Conservation (phyloP, 768 basidiomycete species). For the Lactarius psammicola region DNA sequence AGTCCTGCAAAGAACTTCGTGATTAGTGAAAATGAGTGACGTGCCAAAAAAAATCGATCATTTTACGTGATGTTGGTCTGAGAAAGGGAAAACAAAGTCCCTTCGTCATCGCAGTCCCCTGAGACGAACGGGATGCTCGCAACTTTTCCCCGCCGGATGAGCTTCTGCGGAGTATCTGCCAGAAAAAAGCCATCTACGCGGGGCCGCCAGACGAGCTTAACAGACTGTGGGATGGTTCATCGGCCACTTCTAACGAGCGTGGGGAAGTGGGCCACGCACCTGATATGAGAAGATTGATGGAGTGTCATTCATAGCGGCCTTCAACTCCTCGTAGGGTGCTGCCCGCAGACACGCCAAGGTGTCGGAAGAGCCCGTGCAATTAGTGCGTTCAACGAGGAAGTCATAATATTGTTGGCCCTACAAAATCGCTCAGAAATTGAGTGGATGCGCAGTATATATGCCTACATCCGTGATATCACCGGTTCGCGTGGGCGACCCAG, state of each 20-base stretch:
- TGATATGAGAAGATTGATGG: conserved; percentile 36
- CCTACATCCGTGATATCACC: conserved; percentile 34
- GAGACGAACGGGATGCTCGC: conserved; percentile 31
- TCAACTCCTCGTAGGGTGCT: conserved; percentile 36
- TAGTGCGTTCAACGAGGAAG: conserved; percentile 38
- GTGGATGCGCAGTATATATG: conserved; percentile 33
- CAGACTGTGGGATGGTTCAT: conserved; percentile 20
- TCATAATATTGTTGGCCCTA: conserved; percentile 42
- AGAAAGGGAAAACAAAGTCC: conserved; percentile 29
- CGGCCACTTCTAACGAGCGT: not conserved
- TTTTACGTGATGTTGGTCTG: conserved; percentile 34
- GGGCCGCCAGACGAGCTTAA: conserved; percentile 39
- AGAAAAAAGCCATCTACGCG: conserved; percentile 43
- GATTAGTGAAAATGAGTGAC: not conserved
- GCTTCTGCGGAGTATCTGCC: conserved; percentile 33
- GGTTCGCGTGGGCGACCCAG: conserved; percentile 38
- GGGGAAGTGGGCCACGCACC: conserved; percentile 23
- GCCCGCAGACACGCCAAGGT: conserved; percentile 45
- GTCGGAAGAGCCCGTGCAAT: conserved; percentile 39
- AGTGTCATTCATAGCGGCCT: conserved; percentile 36
- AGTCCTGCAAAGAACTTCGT: conserved; percentile 13
- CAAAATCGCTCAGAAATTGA: not conserved
- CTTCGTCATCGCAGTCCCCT: conserved; percentile 37
- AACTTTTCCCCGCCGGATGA: conserved; percentile 39
- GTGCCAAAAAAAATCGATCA: too few species aligned